phyloP scores from a whole-genome alignment of 2,329 filamentous ascomycete species.

The Diaporthe citrichinensis region DNA sequence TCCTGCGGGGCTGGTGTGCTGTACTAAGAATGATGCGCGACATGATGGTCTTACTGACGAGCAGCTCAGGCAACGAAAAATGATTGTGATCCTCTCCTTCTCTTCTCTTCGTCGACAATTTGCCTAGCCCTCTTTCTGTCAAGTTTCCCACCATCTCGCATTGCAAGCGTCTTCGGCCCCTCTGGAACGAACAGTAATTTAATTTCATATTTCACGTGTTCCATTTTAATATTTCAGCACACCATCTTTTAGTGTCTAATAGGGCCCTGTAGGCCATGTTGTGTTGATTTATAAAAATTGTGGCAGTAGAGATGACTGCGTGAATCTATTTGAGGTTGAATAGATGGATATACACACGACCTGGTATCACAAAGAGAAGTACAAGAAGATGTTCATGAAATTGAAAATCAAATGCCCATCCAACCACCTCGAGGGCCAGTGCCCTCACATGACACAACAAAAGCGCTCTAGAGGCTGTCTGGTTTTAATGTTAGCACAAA shows the following conservation, averaged over 20 bases:
- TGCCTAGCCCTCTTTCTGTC: not conserved
- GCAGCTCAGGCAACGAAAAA: not conserved
- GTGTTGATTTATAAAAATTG: not conserved
- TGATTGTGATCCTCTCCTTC: not conserved
- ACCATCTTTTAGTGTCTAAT: no score
- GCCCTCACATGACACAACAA: conserved; percentile 29
- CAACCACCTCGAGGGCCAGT: not conserved
- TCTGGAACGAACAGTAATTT: not conserved
- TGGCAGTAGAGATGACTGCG: not conserved
- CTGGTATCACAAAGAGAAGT: conserved; percentile 28
- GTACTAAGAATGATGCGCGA: not conserved
- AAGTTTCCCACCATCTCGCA: no score
- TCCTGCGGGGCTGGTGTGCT: no score
- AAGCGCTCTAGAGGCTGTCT: conserved; percentile 26
- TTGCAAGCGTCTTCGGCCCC: not conserved
- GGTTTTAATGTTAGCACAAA: conserved; percentile 72
- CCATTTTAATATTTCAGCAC: not conserved
- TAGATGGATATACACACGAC: conserved; percentile 8
- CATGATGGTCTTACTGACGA: not conserved
- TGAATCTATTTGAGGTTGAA: conserved; percentile 3
- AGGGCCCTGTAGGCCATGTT: not conserved
- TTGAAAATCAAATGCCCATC: not conserved
- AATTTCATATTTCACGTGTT: not conserved
- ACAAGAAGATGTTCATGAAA: not conserved
- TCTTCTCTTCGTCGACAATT: no score